These are phyloP conservation scores for Schizothecium vesticola DNA, from an alignment of 495 filamentous ascomycete species.

Conservation along the genomic window DNA sequence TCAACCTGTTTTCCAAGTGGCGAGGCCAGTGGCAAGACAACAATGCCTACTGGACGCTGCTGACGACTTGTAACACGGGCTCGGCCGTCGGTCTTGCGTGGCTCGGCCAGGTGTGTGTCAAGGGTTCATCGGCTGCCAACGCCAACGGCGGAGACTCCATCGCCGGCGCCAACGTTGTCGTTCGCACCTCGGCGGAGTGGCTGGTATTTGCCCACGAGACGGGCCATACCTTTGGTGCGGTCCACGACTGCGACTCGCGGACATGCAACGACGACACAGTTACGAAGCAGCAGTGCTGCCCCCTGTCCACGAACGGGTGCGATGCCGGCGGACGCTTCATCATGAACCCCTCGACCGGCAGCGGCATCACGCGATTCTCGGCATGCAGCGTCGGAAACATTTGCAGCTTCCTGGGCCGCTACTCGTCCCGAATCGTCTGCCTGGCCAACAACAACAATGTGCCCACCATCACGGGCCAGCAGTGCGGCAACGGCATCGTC, in stretches of 20 bases:
- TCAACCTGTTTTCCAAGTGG: constrained; percentile 88
- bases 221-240: constrained; percentile 92
- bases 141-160: constrained; percentile 49
- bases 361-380: constrained; percentile 72
- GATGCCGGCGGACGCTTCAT: constrained; percentile 74
- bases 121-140: constrained; percentile 45
- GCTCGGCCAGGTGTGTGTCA: constrained; percentile 81
- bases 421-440: constrained; percentile 70
- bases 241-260: constrained; percentile 75
- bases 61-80: constrained; percentile 79
- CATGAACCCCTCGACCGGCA: constrained; percentile 87
- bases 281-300: constrained; percentile 78
- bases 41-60: constrained; percentile 90
- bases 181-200: constrained; percentile 80
- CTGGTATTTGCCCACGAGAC: constrained; percentile 95
- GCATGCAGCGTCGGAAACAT: constrained; percentile 89
- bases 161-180: constrained; percentile 84
- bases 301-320: constrained; percentile 62
- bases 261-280: constrained; percentile 60
- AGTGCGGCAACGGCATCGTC: constrained; percentile 96
- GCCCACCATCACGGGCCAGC: constrained; percentile 74
- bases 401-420: constrained; percentile 80
- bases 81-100: constrained; percentile 90
- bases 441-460: constrained; percentile 78
- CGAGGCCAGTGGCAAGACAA: constrained; percentile 62